These are phyloP conservation scores for Globisporangium rhizosaccharum DNA, from an alignment of 352 stramenopile genomes.

Conservation along the genomic window DNA sequence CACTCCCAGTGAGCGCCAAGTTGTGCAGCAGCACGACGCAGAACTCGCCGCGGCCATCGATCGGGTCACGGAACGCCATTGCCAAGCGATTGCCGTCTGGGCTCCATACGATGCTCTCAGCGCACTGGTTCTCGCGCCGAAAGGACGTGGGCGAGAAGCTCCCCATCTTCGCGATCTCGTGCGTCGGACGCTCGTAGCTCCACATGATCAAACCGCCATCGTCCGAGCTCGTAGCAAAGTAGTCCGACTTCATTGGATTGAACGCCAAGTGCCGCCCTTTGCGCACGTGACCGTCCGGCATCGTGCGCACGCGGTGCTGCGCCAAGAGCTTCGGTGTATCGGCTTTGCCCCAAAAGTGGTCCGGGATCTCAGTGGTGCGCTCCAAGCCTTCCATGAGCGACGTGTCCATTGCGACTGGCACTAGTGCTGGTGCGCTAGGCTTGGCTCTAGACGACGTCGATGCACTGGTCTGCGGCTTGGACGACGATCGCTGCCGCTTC, in stretches of 20 bases:
- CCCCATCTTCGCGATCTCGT: conserved; percentile 60
- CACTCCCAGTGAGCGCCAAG: conserved; percentile 40
- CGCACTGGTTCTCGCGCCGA: conserved; percentile 52
- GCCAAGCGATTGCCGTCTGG: conserved; percentile 68
- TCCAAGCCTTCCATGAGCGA: conserved; percentile 1
- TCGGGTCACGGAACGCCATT: conserved; percentile 71
- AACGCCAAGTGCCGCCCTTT: conserved; percentile 75
- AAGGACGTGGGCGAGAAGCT: conserved; percentile 55
- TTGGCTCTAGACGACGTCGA: conserved; percentile 6
- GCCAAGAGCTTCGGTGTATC: conserved; percentile 58
- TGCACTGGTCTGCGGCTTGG: conserved; percentile 12
- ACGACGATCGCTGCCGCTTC: conserved; percentile 6
- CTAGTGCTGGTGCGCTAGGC: neutral
- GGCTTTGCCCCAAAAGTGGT: conserved; percentile 75
- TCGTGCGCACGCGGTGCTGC: conserved; percentile 51
- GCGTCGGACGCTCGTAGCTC: conserved; percentile 59
- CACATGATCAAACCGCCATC: conserved; percentile 76
- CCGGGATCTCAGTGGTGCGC: conserved; percentile 31
- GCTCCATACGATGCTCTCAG: conserved; percentile 73
- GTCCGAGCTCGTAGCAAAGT: conserved; percentile 74
- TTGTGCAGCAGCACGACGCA: conserved; percentile 72
- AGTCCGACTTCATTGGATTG: conserved; percentile 64
- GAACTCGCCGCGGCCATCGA: conserved; percentile 60
- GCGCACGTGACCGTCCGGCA: conserved; percentile 57
- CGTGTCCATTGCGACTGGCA: conserved; percentile 27